Percentiles rank a stretch among this genome's conserved stretches.
Evolutionary conservation across 2,329 filamentous ascomycete genomes (phyloP).

Genomic region (Cryphonectria nitschkei): DNA sequence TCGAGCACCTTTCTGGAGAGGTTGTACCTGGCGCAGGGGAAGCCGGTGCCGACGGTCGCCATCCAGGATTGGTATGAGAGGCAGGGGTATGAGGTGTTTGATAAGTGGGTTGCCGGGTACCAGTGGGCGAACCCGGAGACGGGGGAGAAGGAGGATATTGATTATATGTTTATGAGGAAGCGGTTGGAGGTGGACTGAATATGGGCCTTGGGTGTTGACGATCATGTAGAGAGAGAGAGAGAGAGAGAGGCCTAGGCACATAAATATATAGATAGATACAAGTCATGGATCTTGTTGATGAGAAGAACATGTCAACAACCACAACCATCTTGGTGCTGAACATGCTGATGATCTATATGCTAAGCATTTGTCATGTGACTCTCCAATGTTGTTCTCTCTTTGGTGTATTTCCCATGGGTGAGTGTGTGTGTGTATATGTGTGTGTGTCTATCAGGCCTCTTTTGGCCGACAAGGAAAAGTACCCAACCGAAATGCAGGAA

Average conservation of each 20-base stretch:
- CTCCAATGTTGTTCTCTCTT: neutral
- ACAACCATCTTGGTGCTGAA: neutral
- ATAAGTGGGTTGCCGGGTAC: slow-evolving; percentile 17
- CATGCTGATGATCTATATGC: neutral
- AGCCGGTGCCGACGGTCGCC: slow-evolving; percentile 9
- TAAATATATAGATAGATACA: no score
- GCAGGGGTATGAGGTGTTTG: slow-evolving; percentile 26
- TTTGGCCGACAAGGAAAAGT: neutral
- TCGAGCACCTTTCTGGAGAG: slow-evolving; percentile 14
- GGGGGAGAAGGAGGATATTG: slow-evolving; percentile 26
- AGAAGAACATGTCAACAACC: neutral
- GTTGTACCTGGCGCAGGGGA: slow-evolving; percentile 19
- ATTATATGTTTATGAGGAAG: slow-evolving; percentile 25
- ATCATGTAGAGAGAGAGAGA: neutral
- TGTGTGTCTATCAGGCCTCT: neutral
- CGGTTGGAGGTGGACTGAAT: neutral
- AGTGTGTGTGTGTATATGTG: neutral
- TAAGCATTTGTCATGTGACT: neutral
- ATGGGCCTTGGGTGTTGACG: neutral
- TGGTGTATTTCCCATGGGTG: neutral
- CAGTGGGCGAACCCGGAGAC: slow-evolving; percentile 21
- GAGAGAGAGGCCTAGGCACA: neutral
- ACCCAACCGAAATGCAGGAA: neutral
- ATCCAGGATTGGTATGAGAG: slow-evolving; percentile 27
- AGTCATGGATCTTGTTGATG: no score